Evolutionary conservation across 2,329 filamentous ascomycete genomes (phyloP), one percentile per base, ranked within the genome.

Genomic region (Atkinsonella texensis): DNA sequence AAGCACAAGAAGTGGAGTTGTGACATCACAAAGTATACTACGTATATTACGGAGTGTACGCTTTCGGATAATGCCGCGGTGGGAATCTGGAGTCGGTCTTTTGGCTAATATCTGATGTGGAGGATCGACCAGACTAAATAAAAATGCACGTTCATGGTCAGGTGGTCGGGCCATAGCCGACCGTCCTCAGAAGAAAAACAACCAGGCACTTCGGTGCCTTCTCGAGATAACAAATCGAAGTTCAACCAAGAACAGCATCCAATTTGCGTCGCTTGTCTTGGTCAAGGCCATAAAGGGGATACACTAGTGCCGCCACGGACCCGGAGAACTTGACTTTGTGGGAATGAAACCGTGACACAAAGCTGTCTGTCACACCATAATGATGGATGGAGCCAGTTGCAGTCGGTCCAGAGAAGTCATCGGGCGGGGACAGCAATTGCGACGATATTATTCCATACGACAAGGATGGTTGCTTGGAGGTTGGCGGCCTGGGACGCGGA

Each of bases 31-130:
- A 32, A 32, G 41, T 49, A 18, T 39, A 46, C 46, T 52, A 13
- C 20, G 20, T 23, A 23, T 23, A 23, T 23, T 23, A 4, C 20
- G 20, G 20, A 23, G 20, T 23, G 4, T 46, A 52, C 18, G 50
- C 50, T 12, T 2, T 52, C 15, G 48, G 44, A 43, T 52, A 42
- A 17, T 52, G 7, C 7, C 28, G 4, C 28, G 3, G 20, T 23
- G 50, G 23, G 48, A 48, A 39, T 47, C 50, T 7, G 50, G 50
- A n/a, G 28, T 52, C 43, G 48, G 50, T 45, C 45, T 48, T 35
- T 41, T 44, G 33, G 45, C 43, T 28, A 18, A 7, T 52, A 15
- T 20, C 31, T 28, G 15, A 7, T 52, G 23, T 20, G n/a, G 20
- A 52, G 17, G 13, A 48, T n/a, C 35, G 50, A 51, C 15, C 18